Evolutionary conservation across 371 early-diverging fungal genomes (phyloP).

Genomic region (Rhizopus arrhizus): DNA sequence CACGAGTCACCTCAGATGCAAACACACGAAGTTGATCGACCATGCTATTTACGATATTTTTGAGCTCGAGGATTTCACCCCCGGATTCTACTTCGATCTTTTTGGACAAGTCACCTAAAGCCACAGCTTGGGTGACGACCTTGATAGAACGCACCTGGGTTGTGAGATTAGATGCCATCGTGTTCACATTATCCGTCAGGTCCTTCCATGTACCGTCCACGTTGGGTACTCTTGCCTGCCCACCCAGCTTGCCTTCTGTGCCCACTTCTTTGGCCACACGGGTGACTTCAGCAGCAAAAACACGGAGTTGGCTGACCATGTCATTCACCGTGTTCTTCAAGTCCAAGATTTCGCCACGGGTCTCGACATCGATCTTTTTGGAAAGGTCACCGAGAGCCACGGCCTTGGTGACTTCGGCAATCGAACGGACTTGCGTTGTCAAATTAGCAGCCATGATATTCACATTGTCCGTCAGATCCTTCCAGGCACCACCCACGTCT

Average conservation of each 20-base stretch:
- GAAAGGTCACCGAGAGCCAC: slow-evolving; percentile 57
- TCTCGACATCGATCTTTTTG: slow-evolving; percentile 46
- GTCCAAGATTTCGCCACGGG: slow-evolving; percentile 38
- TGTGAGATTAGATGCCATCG: slow-evolving; percentile 65
- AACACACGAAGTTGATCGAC: slow-evolving; percentile 46
- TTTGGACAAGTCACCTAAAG: slow-evolving; percentile 55
- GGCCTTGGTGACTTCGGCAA: slow-evolving; percentile 46
- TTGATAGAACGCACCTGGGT: slow-evolving; percentile 64
- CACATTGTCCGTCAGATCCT: slow-evolving; percentile 62
- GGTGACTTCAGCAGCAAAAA: slow-evolving; percentile 43
- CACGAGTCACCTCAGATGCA: slow-evolving; percentile 46
- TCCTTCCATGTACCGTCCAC: slow-evolving; percentile 70
- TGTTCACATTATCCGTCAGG: slow-evolving; percentile 66
- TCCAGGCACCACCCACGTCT: slow-evolving; percentile 62
- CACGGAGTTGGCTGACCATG: slow-evolving; percentile 47
- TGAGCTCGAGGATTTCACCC: slow-evolving; percentile 52
- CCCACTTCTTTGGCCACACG: slow-evolving; percentile 59
- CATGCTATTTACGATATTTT: slow-evolving; percentile 50
- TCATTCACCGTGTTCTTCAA: slow-evolving; percentile 48
- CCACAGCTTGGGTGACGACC: slow-evolving; percentile 60
- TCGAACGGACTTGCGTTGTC: slow-evolving; percentile 59
- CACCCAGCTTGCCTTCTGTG: slow-evolving; percentile 60
- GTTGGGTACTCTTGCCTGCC: slow-evolving; percentile 50
- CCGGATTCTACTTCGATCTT: slow-evolving; percentile 41
- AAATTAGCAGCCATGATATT: slow-evolving; percentile 64